Evolutionary conservation across 2,329 filamentous ascomycete species (phyloP), one percentile per base, ranked within the genome.

Genomic region (Pseudocercospora vitis): DNA sequence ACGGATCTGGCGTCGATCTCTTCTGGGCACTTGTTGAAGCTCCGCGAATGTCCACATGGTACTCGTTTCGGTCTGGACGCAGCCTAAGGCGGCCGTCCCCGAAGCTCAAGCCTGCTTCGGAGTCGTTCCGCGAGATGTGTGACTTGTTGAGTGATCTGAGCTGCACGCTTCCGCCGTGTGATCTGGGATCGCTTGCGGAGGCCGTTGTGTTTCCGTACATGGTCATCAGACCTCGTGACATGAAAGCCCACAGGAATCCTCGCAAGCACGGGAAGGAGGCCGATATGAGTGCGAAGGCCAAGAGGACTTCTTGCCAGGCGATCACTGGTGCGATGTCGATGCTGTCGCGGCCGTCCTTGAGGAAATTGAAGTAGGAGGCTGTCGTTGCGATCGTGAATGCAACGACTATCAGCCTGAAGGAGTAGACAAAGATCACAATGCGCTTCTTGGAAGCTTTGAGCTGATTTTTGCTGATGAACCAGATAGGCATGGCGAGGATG

Each of bases 201-300:
- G 47, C 47, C 1, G 50, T 61, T 5, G 59, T 62, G 28, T 62
- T 62, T 39, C 60, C 60, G 55, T 62, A 62, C 58, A 61, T 61
- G 7, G 58, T 60, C 52, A 60, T 50, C 7, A 62, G 39, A 14
- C 59, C 55, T 24, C 57, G 18, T 4, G 57, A 59, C 59, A 61
- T 61, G 54, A 61, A 64, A n/a, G 56, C 59, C 55, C 58, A 59
- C 31, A 64, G 51, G 54, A 65, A 65, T n/a, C 55, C 48, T 28
- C 60, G 51, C 7, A 65, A 49, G 35, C 58, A 63, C 1, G 63
- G 63, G 19, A 63, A 63, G 7, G 62, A 63, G 35, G 63, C 62
- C 16, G 61, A 59, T 46, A 65, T 59, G 44, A 65, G 62, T 32
- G 58, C 57, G 51, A 62, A 62, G 46, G 55, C 56, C 9, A 65